Conservation (phyloP, 1,139 yeast genomes). For the Yamadazyma trypodendri region DNA sequence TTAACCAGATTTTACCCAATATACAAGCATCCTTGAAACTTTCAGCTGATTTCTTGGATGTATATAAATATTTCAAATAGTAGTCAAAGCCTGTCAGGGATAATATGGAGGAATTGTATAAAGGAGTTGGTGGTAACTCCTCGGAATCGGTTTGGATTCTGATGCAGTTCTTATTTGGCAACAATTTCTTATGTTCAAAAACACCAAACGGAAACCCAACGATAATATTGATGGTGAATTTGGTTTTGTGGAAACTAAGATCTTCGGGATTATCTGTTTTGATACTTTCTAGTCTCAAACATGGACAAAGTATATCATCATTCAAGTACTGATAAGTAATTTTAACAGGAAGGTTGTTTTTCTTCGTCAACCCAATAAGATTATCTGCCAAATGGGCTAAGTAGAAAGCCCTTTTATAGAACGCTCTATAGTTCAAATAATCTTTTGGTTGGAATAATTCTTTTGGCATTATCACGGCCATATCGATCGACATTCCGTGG, state of each 20-base stretch:
- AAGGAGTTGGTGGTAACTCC: slow-evolving; percentile 73
- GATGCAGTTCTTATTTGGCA: slow-evolving; percentile 77
- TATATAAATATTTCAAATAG: slow-evolving; percentile 72
- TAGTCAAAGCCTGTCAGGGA: slow-evolving; percentile 67
- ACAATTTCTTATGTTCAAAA: slow-evolving; percentile 73
- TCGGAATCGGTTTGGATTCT: slow-evolving; percentile 56
- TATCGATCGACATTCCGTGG: slow-evolving; percentile 66
- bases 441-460: slow-evolving; percentile 80
- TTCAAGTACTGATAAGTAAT: slow-evolving; percentile 58
- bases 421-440: slow-evolving; percentile 82
- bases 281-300: slow-evolving; percentile 53
- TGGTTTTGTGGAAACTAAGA: slow-evolving; percentile 63
- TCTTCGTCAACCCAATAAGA: slow-evolving; percentile 53
- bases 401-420: slow-evolving; percentile 87
- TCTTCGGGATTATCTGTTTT: slow-evolving; percentile 48
- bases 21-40: slow-evolving; percentile 88
- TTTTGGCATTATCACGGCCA: slow-evolving; percentile 79
- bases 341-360: slow-evolving; percentile 55
- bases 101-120: slow-evolving; percentile 78
- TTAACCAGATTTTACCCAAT: slow-evolving; percentile 85
- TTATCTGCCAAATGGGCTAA: slow-evolving; percentile 72
- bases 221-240: slow-evolving; percentile 67
- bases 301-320: slow-evolving; percentile 67
- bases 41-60: slow-evolving; percentile 72
- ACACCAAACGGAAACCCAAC: slow-evolving; percentile 69